These are phyloP conservation scores for Candida germanica DNA, from an alignment of 805 yeast genomes.

Conservation along the genomic window DNA sequence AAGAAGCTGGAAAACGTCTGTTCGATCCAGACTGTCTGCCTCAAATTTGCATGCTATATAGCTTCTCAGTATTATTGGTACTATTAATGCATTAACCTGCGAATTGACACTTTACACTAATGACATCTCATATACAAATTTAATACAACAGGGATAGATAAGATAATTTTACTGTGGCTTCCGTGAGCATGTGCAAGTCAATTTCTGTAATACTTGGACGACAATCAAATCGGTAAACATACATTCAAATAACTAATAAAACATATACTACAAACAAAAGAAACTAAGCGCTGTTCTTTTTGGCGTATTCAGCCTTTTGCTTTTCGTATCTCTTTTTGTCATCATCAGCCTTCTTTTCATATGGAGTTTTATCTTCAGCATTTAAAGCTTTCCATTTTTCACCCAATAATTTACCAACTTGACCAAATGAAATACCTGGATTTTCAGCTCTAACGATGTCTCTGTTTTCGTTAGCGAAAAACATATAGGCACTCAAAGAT, in stretches of 20 bases:
- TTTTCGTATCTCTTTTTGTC: conserved; percentile 98
- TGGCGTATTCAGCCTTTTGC: conserved; percentile 83
- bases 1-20: no score
- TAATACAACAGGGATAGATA: no score
- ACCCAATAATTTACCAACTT: conserved; percentile 92
- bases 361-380: conserved; percentile 82
- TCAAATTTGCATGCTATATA: no score
- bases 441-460: conserved; percentile 93
- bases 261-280: conserved; percentile 11
- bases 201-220: no score
- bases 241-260: conserved; percentile 10
- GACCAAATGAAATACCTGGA: conserved; percentile 94
- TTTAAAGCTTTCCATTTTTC: conserved; percentile 93
- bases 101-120: no score
- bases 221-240: conserved; percentile 4
- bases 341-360: conserved; percentile 88
- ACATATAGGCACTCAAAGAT: conserved; percentile 97
- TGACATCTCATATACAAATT: no score
- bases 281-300: conserved; percentile 20
- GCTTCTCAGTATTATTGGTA: no score
- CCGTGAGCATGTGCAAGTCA: no score
- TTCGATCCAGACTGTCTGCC: no score
- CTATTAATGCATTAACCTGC: no score
- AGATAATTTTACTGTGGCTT: no score
- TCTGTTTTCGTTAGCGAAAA: conserved; percentile 96